phyloP scores from a whole-genome alignment of 1,284 basidiomycete species.

The Moesziomyces globuligerus region DNA sequence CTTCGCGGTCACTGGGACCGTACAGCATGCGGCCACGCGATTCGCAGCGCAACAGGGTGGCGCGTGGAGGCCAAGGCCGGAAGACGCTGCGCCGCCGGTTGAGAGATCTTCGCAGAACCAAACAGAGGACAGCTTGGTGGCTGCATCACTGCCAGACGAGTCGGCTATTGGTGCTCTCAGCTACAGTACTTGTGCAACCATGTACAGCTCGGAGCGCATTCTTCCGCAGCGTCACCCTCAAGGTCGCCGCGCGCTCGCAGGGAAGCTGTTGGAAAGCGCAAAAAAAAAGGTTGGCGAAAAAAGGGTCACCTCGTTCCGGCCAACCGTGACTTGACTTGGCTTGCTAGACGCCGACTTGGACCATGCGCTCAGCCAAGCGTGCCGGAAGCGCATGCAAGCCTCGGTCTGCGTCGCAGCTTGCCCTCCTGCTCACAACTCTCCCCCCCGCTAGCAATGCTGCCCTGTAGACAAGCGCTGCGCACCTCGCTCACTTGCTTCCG shows the following conservation, averaged over 20 bases:
- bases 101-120: neutral
- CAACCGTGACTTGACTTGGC: too few relatives aligned
- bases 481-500: conserved; percentile 12
- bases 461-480: conserved; percentile 38
- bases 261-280: neutral
- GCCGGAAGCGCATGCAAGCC: neutral
- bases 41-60: neutral
- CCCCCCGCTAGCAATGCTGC: conserved; percentile 33
- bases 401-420: neutral
- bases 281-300: conserved; percentile 4
- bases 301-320: too few relatives aligned
- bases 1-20: conserved; percentile 3
- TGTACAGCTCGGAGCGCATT: conserved; percentile 19
- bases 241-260: conserved; percentile 11
- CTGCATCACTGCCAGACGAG: conserved; percentile 2
- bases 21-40: neutral
- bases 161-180: conserved; percentile 5
- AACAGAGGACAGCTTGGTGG: too few relatives aligned
- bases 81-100: conserved; percentile 10
- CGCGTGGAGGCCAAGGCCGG: neutral
- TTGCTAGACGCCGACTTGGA: too few relatives aligned
- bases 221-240: conserved; percentile 19
- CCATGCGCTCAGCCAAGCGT: neutral
- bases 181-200: too few relatives aligned
- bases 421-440: neutral